Evolutionary conservation across 768 basidiomycete species (phyloP).

Genomic region (Collybiopsis confluens): DNA sequence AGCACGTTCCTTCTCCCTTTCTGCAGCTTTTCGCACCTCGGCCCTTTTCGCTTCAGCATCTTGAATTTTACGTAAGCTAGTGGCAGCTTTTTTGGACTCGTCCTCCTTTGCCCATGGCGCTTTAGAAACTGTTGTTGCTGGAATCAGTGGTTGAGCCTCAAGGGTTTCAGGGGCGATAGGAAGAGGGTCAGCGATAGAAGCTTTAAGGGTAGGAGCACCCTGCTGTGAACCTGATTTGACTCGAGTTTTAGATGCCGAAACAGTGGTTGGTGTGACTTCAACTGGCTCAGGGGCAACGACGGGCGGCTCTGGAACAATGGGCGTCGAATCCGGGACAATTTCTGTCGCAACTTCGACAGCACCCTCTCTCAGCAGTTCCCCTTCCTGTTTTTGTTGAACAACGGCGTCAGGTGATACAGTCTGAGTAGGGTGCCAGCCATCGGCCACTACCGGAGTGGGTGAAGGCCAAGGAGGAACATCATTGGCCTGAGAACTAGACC

Average conservation of each 20-base stretch:
- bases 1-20: slow-evolving; percentile 65
- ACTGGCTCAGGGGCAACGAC: slow-evolving; percentile 7
- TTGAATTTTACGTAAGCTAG: slow-evolving; percentile 91
- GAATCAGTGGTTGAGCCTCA: slow-evolving; percentile 13
- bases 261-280: slow-evolving; percentile 12
- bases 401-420: slow-evolving; percentile 49
- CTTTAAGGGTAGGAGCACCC: slow-evolving; percentile 14
- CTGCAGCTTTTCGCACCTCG: slow-evolving; percentile 70
- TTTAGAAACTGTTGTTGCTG: slow-evolving; percentile 34
- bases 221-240: slow-evolving; percentile 10
- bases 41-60: slow-evolving; percentile 83
- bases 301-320: slow-evolving; percentile 9
- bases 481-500: slow-evolving; percentile 21
- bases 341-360: slow-evolving; percentile 12
- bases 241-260: slow-evolving; percentile 17
- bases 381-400: slow-evolving; percentile 53
- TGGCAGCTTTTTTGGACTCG: slow-evolving; percentile 56
- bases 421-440: slow-evolving; percentile 4
- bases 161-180: slow-evolving; percentile 14
- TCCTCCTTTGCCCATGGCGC: slow-evolving; percentile 68
- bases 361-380: slow-evolving; percentile 31
- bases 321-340: slow-evolving; percentile 8
- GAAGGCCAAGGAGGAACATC: slow-evolving; percentile 26
- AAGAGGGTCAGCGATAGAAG: slow-evolving; percentile 13
- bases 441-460: not conserved